Percentiles rank a stretch among this genome's conserved stretches.
phyloP scores from a whole-genome alignment of 2,329 filamentous ascomycete species.

The Colletotrichum somersetense region DNA sequence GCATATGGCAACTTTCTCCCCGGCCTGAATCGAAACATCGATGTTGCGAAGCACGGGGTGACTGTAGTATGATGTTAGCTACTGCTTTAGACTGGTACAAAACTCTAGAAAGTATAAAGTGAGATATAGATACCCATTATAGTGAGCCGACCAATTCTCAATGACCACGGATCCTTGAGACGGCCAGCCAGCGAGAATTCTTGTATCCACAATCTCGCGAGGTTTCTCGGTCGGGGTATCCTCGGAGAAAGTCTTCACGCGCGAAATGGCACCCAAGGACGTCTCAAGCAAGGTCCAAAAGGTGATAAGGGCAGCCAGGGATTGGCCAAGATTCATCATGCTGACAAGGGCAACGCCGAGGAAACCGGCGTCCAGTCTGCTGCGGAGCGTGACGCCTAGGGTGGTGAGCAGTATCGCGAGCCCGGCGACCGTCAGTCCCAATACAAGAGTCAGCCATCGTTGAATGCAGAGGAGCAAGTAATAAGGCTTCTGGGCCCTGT shows the following conservation, averaged over 20 bases:
- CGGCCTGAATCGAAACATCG: slow-evolving; percentile 47
- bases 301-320: slow-evolving; percentile 49
- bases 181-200: slow-evolving; percentile 50
- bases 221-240: slow-evolving; percentile 48
- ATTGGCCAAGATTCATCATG: slow-evolving; percentile 47
- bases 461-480: slow-evolving; percentile 64
- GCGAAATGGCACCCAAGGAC: slow-evolving; percentile 50
- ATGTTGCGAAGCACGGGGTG: slow-evolving; percentile 42
- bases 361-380: slow-evolving; percentile 45
- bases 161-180: slow-evolving; percentile 49
- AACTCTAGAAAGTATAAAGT: slow-evolving; percentile 46
- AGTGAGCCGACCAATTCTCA: slow-evolving; percentile 45
- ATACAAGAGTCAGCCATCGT: slow-evolving; percentile 61
- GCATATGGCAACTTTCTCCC: slow-evolving; percentile 63
- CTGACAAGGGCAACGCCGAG: slow-evolving; percentile 48
- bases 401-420: slow-evolving; percentile 63
- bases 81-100: slow-evolving; percentile 13
- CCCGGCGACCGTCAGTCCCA: slow-evolving; percentile 63
- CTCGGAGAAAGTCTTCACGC: slow-evolving; percentile 50
- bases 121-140: slow-evolving; percentile 24
- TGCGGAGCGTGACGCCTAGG: slow-evolving; percentile 54
- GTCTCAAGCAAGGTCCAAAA: slow-evolving; percentile 54
- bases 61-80: slow-evolving; percentile 17
- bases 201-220: slow-evolving; percentile 42
- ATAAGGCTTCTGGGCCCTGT: slow-evolving; percentile 62